These are phyloP conservation scores for Hericium erinaceus DNA, from an alignment of 768 basidiomycete species.

Conservation along the genomic window DNA sequence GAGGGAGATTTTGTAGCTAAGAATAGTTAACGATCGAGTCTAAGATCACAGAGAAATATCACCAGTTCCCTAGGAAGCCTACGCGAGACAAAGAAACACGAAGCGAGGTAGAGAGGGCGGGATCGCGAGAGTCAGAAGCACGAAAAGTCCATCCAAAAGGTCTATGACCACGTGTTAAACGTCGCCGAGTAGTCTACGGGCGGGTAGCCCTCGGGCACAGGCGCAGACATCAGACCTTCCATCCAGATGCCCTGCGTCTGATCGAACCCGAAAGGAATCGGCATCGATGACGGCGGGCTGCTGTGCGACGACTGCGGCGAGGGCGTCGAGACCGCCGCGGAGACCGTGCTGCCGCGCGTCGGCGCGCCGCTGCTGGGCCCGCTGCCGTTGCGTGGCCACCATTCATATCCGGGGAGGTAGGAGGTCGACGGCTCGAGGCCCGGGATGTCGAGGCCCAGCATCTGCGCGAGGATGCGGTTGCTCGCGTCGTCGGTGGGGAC, in stretches of 20 bases:
- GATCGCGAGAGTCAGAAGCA: too few relatives aligned
- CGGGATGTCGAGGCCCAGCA: conserved; percentile 13
- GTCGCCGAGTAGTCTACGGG: background rate
- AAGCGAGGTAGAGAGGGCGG: too few relatives aligned
- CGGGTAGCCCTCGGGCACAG: background rate
- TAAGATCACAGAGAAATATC: too few relatives aligned
- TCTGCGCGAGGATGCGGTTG: conserved; percentile 11
- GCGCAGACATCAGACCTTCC: background rate
- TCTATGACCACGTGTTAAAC: background rate
- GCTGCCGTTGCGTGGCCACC: conserved; percentile 10
- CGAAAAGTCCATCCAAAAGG: background rate
- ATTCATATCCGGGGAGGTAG: conserved; percentile 9
- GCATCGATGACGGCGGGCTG: conserved; percentile 10
- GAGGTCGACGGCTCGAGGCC: conserved; percentile 6
- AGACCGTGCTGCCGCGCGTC: background rate
- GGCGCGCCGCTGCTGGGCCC: background rate
- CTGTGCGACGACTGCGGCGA: conserved; percentile 12
- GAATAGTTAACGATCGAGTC: too few relatives aligned
- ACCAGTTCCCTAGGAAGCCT: too few relatives aligned
- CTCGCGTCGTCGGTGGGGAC: background rate
- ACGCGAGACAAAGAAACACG: too few relatives aligned
- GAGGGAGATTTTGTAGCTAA: too few relatives aligned
- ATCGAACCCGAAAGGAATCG: conserved; percentile 15
- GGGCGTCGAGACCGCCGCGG: conserved; percentile 6
- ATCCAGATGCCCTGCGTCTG: conserved; percentile 12